Percentiles rank a stretch among this genome's conserved stretches.
phyloP scores from a whole-genome alignment of 2,329 filamentous ascomycete genomes.

The Colletotrichum incanum region DNA sequence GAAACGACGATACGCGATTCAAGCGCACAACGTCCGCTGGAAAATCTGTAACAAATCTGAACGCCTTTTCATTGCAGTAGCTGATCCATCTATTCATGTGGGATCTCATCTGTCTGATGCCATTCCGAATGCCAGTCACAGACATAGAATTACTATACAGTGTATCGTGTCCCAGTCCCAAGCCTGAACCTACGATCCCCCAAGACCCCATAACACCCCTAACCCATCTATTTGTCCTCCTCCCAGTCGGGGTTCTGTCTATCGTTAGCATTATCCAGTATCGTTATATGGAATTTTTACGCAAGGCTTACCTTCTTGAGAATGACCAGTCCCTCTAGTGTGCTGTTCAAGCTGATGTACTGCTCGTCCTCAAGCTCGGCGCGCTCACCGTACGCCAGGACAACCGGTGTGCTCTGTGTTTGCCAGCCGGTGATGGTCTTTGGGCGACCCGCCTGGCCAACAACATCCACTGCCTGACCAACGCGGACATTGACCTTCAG shows the following conservation, averaged over 20 bases:
- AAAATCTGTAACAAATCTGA: not conserved
- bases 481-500: slow-evolving; percentile 96
- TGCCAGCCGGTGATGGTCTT: slow-evolving; percentile 99
- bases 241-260: slow-evolving; percentile 70
- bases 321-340: slow-evolving; percentile 94
- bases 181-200: slow-evolving; percentile 41
- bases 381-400: slow-evolving; percentile 94
- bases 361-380: slow-evolving; percentile 98
- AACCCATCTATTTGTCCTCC: slow-evolving; percentile 59
- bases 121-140: slow-evolving; percentile 40
- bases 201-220: slow-evolving; percentile 20
- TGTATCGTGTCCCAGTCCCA: slow-evolving; percentile 41
- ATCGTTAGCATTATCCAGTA: slow-evolving; percentile 9
- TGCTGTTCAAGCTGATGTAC: slow-evolving; percentile 93
- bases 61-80: slow-evolving; percentile 34
- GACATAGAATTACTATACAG: slow-evolving; percentile 44
- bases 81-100: slow-evolving; percentile 41
- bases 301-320: slow-evolving; percentile 85
- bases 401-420: slow-evolving; percentile 98
- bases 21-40: not conserved
- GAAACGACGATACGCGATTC: not conserved
- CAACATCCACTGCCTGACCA: slow-evolving; percentile 97
- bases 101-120: slow-evolving; percentile 38
- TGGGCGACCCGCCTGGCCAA: slow-evolving; percentile 94
- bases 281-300: not conserved